phyloP scores from a whole-genome alignment of 345 rosid genomes.

The Draba incana region DNA sequence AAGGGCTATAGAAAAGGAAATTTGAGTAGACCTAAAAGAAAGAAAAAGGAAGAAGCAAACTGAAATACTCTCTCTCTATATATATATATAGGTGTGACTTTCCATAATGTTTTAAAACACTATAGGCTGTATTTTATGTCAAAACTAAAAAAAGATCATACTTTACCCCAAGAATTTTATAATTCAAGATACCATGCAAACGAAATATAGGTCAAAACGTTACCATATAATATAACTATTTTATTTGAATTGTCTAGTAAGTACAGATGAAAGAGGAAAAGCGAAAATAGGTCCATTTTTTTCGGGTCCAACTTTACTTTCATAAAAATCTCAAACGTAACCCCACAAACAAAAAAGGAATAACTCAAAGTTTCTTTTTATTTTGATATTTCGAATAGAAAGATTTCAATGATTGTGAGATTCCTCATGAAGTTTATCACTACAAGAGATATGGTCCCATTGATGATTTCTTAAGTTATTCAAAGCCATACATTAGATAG shows the following conservation, averaged over 20 bases:
- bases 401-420: conserved; percentile 35
- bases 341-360: conserved; percentile 36
- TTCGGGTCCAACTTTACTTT: conserved; percentile 38
- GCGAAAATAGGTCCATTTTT: conserved; percentile 29
- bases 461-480: conserved; percentile 18
- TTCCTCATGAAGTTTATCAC: conserved; percentile 36
- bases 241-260: conserved; percentile 24
- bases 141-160: conserved; percentile 4
- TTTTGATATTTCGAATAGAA: conserved; percentile 9
- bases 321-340: conserved; percentile 27
- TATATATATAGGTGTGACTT: background rate
- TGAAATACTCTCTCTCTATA: background rate
- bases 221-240: conserved; percentile 12
- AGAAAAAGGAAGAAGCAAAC: conserved; percentile 19
- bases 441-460: conserved; percentile 41
- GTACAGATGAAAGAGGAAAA: conserved; percentile 16
- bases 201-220: conserved; percentile 15
- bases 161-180: conserved; percentile 3
- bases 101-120: background rate
- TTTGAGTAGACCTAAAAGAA: background rate
- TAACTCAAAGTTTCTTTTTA: conserved; percentile 34
- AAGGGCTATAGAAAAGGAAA: no score
- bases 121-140: conserved; percentile 22
- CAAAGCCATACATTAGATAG: conserved; percentile 33
- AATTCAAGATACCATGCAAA: conserved; percentile 32